These are phyloP conservation scores for Cenchrus americanus DNA, from an alignment of 176 grass and related monocot species.

Conservation along the genomic window DNA sequence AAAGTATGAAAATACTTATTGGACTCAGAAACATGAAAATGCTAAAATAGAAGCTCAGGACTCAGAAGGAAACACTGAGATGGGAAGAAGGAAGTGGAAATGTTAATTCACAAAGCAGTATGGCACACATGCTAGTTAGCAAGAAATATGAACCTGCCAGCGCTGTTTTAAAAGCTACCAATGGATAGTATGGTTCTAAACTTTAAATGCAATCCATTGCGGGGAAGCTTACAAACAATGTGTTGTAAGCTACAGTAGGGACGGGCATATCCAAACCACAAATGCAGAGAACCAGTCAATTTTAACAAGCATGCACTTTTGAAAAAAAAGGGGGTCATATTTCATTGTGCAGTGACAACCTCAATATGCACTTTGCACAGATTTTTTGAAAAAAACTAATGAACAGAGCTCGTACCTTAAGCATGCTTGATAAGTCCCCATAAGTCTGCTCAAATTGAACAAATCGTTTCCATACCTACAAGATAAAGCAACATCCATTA, in stretches of 20 bases:
- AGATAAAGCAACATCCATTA: slow-evolving; percentile 42
- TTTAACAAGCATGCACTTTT: background rate
- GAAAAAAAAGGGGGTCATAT: background rate
- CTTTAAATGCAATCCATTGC: background rate
- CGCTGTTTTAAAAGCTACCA: background rate
- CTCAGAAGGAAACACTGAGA: background rate
- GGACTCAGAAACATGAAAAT: background rate
- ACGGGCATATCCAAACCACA: background rate
- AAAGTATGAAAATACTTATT: slow-evolving; percentile 26
- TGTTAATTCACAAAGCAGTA: slow-evolving; percentile 6
- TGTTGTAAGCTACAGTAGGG: background rate
- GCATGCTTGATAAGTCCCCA: slow-evolving; percentile 91
- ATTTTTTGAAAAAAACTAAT: background rate
- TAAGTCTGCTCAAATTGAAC: slow-evolving; percentile 83
- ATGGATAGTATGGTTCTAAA: slow-evolving; percentile 4
- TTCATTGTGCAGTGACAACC: slow-evolving; percentile 18
- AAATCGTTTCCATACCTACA: slow-evolving; percentile 92
- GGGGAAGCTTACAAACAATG: background rate
- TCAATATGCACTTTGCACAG: slow-evolving; percentile 8
- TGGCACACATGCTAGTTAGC: background rate
- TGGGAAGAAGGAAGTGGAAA: background rate
- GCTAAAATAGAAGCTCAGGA: slow-evolving; percentile 5
- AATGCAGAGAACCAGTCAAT: background rate
- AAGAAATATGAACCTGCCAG: background rate
- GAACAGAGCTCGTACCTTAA: slow-evolving; percentile 67